phyloP scores from a whole-genome alignment of 257 asterid genomes.

The Solanum rostratum region DNA sequence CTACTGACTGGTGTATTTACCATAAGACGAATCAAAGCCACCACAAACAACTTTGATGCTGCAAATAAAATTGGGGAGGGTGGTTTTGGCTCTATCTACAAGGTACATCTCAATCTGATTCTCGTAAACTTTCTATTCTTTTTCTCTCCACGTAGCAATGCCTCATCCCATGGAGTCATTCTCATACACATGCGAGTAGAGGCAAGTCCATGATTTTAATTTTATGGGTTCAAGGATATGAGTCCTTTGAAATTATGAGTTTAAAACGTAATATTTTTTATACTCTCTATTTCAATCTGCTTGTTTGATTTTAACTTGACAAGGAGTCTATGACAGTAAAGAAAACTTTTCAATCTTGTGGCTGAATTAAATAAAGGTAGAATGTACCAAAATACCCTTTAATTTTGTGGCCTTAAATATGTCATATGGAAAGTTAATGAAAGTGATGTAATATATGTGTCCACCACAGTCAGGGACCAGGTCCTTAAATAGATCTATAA shows the following conservation, averaged over 20 bases:
- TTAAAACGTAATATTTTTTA: not conserved
- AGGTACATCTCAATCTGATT: constrained; percentile 1
- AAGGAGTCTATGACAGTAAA: too few relatives aligned
- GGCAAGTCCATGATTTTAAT: not conserved
- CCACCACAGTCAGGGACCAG: too few relatives aligned
- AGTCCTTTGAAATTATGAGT: not conserved
- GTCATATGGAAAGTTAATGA: too few relatives aligned
- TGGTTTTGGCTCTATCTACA: constrained; percentile 11
- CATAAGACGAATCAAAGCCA: constrained; percentile 1
- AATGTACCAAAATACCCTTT: too few relatives aligned
- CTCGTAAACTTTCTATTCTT: not conserved
- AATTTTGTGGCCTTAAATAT: too few relatives aligned
- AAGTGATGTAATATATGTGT: too few relatives aligned
- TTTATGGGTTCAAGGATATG: not conserved
- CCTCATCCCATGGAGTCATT: not conserved
- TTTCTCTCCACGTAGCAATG: not conserved
- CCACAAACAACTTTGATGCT: constrained; percentile 9
- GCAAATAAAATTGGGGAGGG: constrained; percentile 14
- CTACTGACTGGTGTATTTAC: constrained; percentile 2
- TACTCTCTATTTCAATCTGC: too few relatives aligned
- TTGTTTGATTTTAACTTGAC: too few relatives aligned
- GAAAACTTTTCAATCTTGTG: too few relatives aligned
- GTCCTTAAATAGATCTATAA: too few relatives aligned
- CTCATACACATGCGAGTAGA: not conserved
- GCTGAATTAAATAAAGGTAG: too few relatives aligned